Conservation (phyloP, 768 basidiomycete genomes). For the Tephrocybe sp. region DNA sequence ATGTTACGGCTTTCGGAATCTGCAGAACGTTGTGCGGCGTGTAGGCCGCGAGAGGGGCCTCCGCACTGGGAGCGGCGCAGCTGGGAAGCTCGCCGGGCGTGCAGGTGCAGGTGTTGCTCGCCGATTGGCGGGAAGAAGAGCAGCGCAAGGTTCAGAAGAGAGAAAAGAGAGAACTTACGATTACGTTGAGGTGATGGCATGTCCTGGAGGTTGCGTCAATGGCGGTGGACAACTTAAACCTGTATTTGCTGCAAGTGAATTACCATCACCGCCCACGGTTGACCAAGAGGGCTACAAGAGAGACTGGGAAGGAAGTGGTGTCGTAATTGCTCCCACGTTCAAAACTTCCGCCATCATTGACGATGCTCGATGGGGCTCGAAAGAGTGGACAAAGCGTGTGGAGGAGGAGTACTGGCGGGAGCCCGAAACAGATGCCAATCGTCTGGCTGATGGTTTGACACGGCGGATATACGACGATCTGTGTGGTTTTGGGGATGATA, state of each 20-base stretch:
- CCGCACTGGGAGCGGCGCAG: slow-evolving; percentile 69
- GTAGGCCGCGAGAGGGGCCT: slow-evolving; percentile 85
- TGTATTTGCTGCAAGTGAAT: slow-evolving; percentile 4
- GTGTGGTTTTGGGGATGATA: slow-evolving; percentile 33
- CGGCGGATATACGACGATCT: slow-evolving; percentile 29
- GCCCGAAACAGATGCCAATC: slow-evolving; percentile 5
- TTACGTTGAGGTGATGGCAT: slow-evolving; percentile 98
- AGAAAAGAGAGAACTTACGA: slow-evolving; percentile 61
- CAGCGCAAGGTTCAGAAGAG: slow-evolving; percentile 30
- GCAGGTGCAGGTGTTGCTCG: slow-evolving; percentile 16
- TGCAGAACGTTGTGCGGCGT: slow-evolving; percentile 95
- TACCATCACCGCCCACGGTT: slow-evolving; percentile 18
- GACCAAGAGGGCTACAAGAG: slow-evolving; percentile 69
- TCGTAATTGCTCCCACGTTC: slow-evolving; percentile 25
- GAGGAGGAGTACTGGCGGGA: slow-evolving; percentile 82
- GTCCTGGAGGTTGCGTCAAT: slow-evolving; percentile 96
- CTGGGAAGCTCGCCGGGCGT: slow-evolving; percentile 42
- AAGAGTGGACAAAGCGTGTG: slow-evolving; percentile 78
- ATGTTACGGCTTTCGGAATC: slow-evolving; percentile 96
- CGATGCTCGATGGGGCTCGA: slow-evolving; percentile 75
- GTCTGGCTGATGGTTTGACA: slow-evolving; percentile 37
- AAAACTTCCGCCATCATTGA: slow-evolving; percentile 8
- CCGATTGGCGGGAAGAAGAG: slow-evolving; percentile 31
- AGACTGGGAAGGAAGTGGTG: slow-evolving; percentile 61
- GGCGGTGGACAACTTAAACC: slow-evolving; percentile 87